phyloP scores from a whole-genome alignment of 148 eudicot genomes.

The Camellia sinensis region DNA sequence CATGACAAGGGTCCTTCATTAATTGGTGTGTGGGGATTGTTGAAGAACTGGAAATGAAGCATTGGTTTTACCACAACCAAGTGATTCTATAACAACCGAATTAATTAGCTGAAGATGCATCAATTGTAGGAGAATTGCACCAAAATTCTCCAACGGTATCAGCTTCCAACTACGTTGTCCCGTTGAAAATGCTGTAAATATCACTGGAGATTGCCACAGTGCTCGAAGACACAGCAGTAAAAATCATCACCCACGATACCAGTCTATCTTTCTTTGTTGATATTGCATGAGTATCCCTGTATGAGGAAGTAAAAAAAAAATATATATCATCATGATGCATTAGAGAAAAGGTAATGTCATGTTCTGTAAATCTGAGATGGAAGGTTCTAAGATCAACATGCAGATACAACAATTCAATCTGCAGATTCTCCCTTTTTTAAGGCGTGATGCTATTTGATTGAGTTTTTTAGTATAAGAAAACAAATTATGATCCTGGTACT shows the following conservation, averaged over 20 bases:
- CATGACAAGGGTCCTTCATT: neutral
- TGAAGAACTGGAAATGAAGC: neutral
- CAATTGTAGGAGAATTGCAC: neutral
- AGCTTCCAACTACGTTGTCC: slow-evolving; percentile 18
- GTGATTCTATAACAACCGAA: neutral
- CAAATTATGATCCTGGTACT: neutral
- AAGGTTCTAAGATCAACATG: neutral
- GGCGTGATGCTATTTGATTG: neutral
- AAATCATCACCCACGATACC: slow-evolving; percentile 69
- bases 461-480: neutral
- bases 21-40: no score
- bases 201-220: slow-evolving; percentile 72
- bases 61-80: neutral
- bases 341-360: neutral
- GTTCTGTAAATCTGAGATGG: neutral
- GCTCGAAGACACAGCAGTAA: slow-evolving; percentile 69
- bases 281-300: slow-evolving; percentile 62
- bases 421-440: neutral
- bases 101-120: neutral
- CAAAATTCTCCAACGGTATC: neutral
- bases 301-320: neutral
- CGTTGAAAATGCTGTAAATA: slow-evolving; percentile 47
- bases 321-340: no score
- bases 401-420: neutral
- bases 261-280: slow-evolving; percentile 63